These are phyloP conservation scores for Suillus spraguei DNA, from an alignment of 768 basidiomycete species.

Conservation along the genomic window DNA sequence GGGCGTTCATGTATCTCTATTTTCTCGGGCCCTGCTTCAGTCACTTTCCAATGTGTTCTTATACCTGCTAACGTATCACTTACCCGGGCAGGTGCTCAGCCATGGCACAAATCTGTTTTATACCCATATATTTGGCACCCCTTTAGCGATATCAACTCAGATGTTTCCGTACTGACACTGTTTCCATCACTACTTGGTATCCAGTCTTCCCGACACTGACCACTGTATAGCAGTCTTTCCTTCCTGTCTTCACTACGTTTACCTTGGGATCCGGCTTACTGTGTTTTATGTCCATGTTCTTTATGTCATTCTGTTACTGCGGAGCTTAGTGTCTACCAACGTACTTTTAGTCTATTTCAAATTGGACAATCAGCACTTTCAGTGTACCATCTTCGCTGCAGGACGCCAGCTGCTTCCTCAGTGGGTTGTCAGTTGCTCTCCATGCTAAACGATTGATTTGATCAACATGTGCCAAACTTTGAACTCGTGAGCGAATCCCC, in stretches of 20 bases:
- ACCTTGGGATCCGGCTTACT: constrained; percentile 22
- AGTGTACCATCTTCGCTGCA: constrained; percentile 94
- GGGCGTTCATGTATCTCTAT: constrained; percentile 82
- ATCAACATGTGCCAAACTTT: constrained; percentile 71
- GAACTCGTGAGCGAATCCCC: not conserved
- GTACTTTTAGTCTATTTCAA: constrained; percentile 50
- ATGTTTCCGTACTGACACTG: constrained; percentile 63
- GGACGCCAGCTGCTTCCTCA: constrained; percentile 66
- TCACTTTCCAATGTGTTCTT: constrained; percentile 34
- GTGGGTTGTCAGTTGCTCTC: constrained; percentile 49
- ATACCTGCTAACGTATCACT: constrained; percentile 52
- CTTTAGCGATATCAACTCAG: constrained; percentile 41
- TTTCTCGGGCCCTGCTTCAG: constrained; percentile 46
- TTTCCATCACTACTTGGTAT: constrained; percentile 41
- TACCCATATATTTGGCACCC: constrained; percentile 70
- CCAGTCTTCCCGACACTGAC: constrained; percentile 42
- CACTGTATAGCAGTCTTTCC: constrained; percentile 67
- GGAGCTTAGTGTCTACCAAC: constrained; percentile 14
- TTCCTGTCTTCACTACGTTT: constrained; percentile 9
- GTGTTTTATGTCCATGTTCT: constrained; percentile 12
- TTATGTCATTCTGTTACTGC: not conserved
- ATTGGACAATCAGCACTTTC: constrained; percentile 68
- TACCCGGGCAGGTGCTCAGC: constrained; percentile 43
- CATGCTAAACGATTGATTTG: constrained; percentile 84
- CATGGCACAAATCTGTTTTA: constrained; percentile 46